Evolutionary conservation across 768 basidiomycete species (phyloP).

Genomic region (Ramaria sp.): DNA sequence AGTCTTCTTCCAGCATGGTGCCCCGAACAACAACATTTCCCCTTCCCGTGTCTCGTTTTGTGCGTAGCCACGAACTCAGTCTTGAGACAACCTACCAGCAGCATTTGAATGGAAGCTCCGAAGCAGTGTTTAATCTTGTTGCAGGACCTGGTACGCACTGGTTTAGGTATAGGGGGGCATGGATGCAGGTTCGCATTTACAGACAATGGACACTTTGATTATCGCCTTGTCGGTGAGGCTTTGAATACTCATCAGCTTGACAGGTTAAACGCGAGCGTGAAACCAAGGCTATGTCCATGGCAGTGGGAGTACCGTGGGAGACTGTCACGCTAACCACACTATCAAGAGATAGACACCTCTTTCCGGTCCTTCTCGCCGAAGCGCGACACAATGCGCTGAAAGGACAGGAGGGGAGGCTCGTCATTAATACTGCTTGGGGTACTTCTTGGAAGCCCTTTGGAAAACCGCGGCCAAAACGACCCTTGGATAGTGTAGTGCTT

Average conservation of each 20-base stretch:
- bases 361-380: constrained; percentile 71
- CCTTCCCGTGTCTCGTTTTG: constrained; percentile 34
- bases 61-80: constrained; percentile 84
- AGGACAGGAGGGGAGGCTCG: constrained; percentile 85
- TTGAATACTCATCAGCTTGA: background rate
- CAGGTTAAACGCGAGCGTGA: constrained; percentile 94
- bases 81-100: constrained; percentile 89
- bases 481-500: constrained; percentile 82
- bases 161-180: constrained; percentile 80
- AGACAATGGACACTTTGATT: background rate
- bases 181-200: constrained; percentile 72
- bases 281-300: constrained; percentile 81
- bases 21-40: too few relatives aligned
- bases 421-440: constrained; percentile 95
- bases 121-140: constrained; percentile 84
- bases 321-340: constrained; percentile 91
- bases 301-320: constrained; percentile 94
- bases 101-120: constrained; percentile 81
- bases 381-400: constrained; percentile 83
- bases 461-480: constrained; percentile 76
- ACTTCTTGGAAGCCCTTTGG: constrained; percentile 96
- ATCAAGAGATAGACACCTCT: constrained; percentile 73
- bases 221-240: background rate
- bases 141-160: constrained; percentile 94
- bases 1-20: too few relatives aligned